phyloP scores from a whole-genome alignment of 2,329 filamentous ascomycete genomes.

The Madurella fahalii region DNA sequence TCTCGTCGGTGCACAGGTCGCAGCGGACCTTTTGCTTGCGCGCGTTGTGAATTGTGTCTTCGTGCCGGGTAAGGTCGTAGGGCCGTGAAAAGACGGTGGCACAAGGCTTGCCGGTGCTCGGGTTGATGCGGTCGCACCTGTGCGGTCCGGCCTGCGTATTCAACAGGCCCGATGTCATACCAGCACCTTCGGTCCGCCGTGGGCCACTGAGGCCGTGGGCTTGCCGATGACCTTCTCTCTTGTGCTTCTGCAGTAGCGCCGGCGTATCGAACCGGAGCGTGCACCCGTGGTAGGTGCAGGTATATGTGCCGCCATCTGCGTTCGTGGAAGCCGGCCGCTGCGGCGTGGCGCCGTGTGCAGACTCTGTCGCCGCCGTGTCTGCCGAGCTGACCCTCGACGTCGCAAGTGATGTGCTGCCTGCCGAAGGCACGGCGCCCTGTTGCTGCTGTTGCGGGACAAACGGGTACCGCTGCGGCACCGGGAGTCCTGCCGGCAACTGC shows the following conservation, averaged over 20 bases:
- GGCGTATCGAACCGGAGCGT: constrained; percentile 84
- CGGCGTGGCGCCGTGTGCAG: constrained; percentile 30
- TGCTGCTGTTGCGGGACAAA: constrained; percentile 41
- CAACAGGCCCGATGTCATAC: constrained; percentile 52
- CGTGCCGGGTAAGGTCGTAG: constrained; percentile 93
- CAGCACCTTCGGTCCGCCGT: constrained; percentile 26
- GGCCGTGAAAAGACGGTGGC: constrained; percentile 91
- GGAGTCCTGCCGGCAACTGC: constrained; percentile 28
- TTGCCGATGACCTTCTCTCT: constrained; percentile 85
- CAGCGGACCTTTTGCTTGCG: constrained; percentile 94
- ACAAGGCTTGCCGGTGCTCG: constrained; percentile 90
- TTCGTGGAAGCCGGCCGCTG: constrained; percentile 58
- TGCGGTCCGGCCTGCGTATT: constrained; percentile 93
- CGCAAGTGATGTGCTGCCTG: constrained; percentile 30
- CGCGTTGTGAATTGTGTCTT: constrained; percentile 95
- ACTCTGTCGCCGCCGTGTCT: constrained; percentile 37
- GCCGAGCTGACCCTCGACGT: constrained; percentile 42
- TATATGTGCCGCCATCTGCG: constrained; percentile 85
- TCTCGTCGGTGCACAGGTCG: constrained; percentile 89
- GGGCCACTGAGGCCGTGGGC: constrained; percentile 50
- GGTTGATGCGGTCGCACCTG: constrained; percentile 88
- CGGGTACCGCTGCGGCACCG: constrained; percentile 46
- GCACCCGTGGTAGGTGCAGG: constrained; percentile 93
- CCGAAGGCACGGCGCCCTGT: constrained; percentile 36
- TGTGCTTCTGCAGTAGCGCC: constrained; percentile 85